Conservation (phyloP, 306 rosid genomes). For the Trichosanthes cucumerina region DNA sequence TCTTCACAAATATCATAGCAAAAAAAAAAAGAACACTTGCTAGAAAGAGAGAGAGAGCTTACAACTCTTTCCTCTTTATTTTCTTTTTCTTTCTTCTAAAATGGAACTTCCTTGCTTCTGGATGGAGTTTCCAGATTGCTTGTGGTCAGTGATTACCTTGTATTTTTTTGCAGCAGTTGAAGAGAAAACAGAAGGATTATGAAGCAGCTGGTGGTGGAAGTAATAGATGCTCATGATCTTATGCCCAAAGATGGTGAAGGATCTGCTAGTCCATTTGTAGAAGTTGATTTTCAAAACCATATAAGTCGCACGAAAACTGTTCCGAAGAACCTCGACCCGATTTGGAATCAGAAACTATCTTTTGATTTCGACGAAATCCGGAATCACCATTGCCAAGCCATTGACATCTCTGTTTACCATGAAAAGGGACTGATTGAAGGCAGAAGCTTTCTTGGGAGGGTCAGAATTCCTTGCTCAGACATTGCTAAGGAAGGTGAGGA, state of each 20-base stretch:
- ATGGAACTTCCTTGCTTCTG: constrained; percentile 50
- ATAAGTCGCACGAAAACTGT: constrained; percentile 43
- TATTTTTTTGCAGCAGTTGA: constrained; percentile 25
- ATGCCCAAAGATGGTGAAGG: constrained; percentile 60
- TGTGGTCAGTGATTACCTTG: constrained; percentile 28
- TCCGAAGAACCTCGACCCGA: constrained; percentile 57
- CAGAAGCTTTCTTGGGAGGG: constrained; percentile 45
- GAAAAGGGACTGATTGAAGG: constrained; percentile 32
- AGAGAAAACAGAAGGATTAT: constrained; percentile 29
- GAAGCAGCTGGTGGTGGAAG: constrained; percentile 49
- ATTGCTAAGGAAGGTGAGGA: constrained; percentile 50
- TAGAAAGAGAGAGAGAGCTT: constrained; percentile 21
- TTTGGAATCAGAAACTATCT: constrained; percentile 40
- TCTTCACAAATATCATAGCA: constrained; percentile 21
- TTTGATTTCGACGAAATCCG: constrained; percentile 32
- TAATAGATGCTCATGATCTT: constrained; percentile 61
- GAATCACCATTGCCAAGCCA: constrained; percentile 29
- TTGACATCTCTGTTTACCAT: constrained; percentile 40
- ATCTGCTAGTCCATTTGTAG: constrained; percentile 49
- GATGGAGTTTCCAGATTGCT: constrained; percentile 46
- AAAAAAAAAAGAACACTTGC: constrained; percentile 19
- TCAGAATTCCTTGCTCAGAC: constrained; percentile 55
- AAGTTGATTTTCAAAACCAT: constrained; percentile 54
- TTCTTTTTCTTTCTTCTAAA: constrained; percentile 24
- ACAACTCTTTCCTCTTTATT: constrained; percentile 8